Percentiles rank a stretch among this genome's conserved stretches.
phyloP scores from a whole-genome alignment of 306 rosid genomes.

The Chamaecrista fasciculata region DNA sequence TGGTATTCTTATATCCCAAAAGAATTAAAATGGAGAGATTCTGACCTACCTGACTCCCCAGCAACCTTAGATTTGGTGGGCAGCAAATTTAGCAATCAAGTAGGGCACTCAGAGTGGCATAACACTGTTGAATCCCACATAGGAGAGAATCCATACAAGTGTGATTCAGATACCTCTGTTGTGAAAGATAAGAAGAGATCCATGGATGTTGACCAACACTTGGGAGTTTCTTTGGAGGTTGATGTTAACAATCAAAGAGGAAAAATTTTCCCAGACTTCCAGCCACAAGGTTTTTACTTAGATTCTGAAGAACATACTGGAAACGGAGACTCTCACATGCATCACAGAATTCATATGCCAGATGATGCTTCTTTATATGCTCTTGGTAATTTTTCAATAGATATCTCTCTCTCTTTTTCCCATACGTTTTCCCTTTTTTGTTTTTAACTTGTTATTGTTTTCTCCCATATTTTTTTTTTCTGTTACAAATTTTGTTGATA shows the following conservation, averaged over 20 bases:
- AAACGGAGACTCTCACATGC: constrained; percentile 29
- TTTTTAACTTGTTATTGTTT: neutral
- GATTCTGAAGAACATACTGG: constrained; percentile 48
- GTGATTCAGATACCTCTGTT: constrained; percentile 61
- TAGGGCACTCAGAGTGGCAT: constrained; percentile 38
- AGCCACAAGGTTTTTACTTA: constrained; percentile 45
- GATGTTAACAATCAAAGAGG: constrained; percentile 36
- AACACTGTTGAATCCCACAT: constrained; percentile 43
- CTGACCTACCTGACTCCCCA: constrained; percentile 40
- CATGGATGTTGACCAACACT: constrained; percentile 14
- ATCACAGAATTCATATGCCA: constrained; percentile 32
- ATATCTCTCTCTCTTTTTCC: constrained; percentile 15
- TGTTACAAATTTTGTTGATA: neutral
- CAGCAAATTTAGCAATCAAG: constrained; percentile 28
- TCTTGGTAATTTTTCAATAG: constrained; percentile 46
- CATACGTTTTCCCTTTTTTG: neutral
- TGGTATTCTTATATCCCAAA: constrained; percentile 69
- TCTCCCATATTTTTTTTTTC: neutral
- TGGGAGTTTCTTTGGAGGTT: constrained; percentile 31
- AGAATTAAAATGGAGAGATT: constrained; percentile 58
- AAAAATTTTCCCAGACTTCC: constrained; percentile 35
- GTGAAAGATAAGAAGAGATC: constrained; percentile 40
- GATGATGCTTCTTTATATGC: constrained; percentile 39
- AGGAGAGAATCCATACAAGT: constrained; percentile 36
- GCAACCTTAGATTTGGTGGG: constrained; percentile 34